Conservation (phyloP, 257 asterid genomes). For the Solanum virginianum region DNA sequence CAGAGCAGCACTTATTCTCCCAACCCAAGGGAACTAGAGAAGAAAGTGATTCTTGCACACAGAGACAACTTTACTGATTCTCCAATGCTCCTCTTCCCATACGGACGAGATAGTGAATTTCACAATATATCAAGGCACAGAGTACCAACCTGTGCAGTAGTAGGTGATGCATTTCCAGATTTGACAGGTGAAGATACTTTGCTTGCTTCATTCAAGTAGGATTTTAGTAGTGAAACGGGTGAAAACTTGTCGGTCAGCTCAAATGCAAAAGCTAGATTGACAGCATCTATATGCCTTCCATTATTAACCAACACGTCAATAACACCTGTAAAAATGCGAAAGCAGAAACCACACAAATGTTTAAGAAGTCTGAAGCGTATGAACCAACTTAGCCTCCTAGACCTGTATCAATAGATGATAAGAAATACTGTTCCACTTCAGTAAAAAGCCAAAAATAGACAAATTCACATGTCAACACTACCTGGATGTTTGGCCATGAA, state of each 20-base stretch:
- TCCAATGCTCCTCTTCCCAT: not conserved
- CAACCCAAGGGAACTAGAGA: not conserved
- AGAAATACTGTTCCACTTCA: not conserved
- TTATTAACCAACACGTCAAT: conserved; percentile 68
- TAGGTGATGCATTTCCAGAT: conserved; percentile 57
- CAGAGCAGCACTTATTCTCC: not conserved
- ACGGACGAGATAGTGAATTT: not conserved
- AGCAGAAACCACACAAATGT: not conserved
- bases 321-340: conserved; percentile 53
- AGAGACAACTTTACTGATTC: not conserved
- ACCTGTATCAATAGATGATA: not conserved
- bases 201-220: conserved; percentile 72
- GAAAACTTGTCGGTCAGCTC: conserved; percentile 75
- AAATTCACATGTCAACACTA: not conserved
- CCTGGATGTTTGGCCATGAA: too few relatives aligned
- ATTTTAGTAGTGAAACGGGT: conserved; percentile 63
- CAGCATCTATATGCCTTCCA: conserved; percentile 97
- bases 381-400: not conserved
- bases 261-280: conserved; percentile 83
- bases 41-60: not conserved
- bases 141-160: conserved; percentile 59
- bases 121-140: not conserved
- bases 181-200: conserved; percentile 49
- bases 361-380: not conserved
- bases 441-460: not conserved